Evolutionary conservation across 768 basidiomycete genomes (phyloP).

Genomic region (Suillus lakei): DNA sequence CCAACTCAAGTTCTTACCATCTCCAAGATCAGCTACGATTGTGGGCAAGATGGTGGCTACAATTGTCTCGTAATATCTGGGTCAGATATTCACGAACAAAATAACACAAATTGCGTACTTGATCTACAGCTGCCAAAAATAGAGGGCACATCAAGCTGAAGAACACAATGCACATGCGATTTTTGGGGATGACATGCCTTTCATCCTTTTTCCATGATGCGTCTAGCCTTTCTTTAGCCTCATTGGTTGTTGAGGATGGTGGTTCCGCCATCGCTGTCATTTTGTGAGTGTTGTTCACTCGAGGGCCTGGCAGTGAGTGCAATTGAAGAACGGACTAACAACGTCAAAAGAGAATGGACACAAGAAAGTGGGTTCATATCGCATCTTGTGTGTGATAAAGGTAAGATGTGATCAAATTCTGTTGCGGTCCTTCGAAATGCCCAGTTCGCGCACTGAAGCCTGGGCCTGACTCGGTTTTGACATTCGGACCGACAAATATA

Average conservation of each 20-base stretch:
- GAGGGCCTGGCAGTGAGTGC: background rate
- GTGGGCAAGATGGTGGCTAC: constrained; percentile 56
- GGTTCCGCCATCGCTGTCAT: background rate
- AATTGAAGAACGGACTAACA: background rate
- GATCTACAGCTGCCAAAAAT: constrained; percentile 55
- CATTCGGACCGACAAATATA: background rate
- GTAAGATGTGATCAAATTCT: too few relatives aligned
- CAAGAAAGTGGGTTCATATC: background rate
- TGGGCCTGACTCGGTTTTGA: too few relatives aligned
- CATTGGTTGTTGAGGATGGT: background rate
- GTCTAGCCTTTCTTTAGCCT: constrained; percentile 25
- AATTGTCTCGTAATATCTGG: constrained; percentile 37
- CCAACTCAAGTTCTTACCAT: constrained; percentile 54
- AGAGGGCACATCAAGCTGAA: constrained; percentile 46
- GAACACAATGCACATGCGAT: constrained; percentile 47
- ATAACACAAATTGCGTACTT: constrained; percentile 31
- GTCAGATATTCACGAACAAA: background rate
- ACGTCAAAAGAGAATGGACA: background rate
- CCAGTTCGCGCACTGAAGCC: background rate
- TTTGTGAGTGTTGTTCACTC: background rate
- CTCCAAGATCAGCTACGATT: constrained; percentile 49
- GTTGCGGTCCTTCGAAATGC: too few relatives aligned
- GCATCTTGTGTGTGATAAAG: background rate
- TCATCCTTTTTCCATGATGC: constrained; percentile 44
- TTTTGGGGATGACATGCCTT: constrained; percentile 47